Conservation (phyloP, 2,329 filamentous ascomycete genomes). For the Hysterium pulicare region DNA sequence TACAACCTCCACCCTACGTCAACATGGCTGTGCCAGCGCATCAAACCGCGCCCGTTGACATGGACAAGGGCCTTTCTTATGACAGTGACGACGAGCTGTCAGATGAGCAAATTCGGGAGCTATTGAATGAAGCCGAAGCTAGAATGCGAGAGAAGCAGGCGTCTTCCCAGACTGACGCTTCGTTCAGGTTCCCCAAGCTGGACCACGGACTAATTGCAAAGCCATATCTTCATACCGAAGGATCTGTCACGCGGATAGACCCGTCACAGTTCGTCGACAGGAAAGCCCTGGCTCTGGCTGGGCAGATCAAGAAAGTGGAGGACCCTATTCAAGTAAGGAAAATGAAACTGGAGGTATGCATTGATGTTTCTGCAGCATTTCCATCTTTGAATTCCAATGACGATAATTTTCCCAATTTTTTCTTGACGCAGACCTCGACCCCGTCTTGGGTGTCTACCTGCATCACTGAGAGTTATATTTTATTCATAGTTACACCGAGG, state of each 20-base stretch:
- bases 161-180: slow-evolving; percentile 24
- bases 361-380: slow-evolving; percentile 5
- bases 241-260: slow-evolving; percentile 54
- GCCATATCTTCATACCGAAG: slow-evolving; percentile 53
- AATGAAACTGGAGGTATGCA: slow-evolving; percentile 50
- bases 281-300: slow-evolving; percentile 46
- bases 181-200: slow-evolving; percentile 51
- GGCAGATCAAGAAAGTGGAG: slow-evolving; percentile 52
- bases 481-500: slow-evolving; percentile 79
- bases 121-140: slow-evolving; percentile 62
- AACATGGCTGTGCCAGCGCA: slow-evolving; percentile 38
- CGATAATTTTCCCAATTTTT: slow-evolving; percentile 69
- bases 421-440: slow-evolving; percentile 71
- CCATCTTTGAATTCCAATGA: slow-evolving; percentile 53
- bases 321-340: slow-evolving; percentile 49
- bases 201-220: slow-evolving; percentile 46
- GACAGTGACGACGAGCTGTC: slow-evolving; percentile 48
- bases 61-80: slow-evolving; percentile 22
- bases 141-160: slow-evolving; percentile 49
- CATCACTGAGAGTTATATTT: slow-evolving; percentile 62
- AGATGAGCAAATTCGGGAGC: slow-evolving; percentile 61
- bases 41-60: slow-evolving; percentile 18
- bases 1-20: slow-evolving; percentile 15
- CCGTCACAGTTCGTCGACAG: slow-evolving; percentile 48
- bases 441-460: slow-evolving; percentile 78